Conservation (phyloP, 2,329 filamentous ascomycete genomes). For the Calonectria pteridis region DNA sequence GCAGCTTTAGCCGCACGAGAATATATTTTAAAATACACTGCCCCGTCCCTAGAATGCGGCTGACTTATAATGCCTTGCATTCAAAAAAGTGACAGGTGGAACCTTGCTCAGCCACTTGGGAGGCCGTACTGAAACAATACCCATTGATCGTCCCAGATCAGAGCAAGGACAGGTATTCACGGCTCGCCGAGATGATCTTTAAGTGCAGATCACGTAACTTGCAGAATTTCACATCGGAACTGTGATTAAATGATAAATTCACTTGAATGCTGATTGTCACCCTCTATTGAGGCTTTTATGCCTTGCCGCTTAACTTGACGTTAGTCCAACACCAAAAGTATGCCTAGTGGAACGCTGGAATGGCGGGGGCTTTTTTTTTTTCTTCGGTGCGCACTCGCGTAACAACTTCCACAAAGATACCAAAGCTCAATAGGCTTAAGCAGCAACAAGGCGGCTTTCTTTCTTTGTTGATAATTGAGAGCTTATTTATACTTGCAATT, state of each 20-base stretch:
- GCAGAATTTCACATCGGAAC: background rate
- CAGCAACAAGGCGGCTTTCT: background rate
- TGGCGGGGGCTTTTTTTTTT: background rate
- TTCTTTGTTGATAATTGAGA: background rate
- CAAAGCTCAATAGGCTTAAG: background rate
- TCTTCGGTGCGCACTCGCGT: background rate
- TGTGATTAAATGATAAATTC: background rate
- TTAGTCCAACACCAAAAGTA: background rate
- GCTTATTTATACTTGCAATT: background rate
- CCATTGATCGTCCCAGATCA: background rate
- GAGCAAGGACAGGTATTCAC: background rate
- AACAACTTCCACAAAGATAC: background rate
- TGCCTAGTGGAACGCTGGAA: background rate
- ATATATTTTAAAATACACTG: background rate
- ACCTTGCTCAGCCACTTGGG: background rate
- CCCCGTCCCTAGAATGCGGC: background rate
- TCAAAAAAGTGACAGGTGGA: background rate
- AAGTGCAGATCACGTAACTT: background rate
- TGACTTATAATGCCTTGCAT: background rate
- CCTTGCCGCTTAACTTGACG: background rate
- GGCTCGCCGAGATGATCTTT: background rate
- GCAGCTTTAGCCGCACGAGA: background rate
- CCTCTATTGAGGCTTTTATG: background rate
- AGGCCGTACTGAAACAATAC: background rate
- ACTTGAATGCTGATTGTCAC: background rate